Conservation (phyloP, 2,329 filamentous ascomycete species). For the Xylariaceae sp. region DNA sequence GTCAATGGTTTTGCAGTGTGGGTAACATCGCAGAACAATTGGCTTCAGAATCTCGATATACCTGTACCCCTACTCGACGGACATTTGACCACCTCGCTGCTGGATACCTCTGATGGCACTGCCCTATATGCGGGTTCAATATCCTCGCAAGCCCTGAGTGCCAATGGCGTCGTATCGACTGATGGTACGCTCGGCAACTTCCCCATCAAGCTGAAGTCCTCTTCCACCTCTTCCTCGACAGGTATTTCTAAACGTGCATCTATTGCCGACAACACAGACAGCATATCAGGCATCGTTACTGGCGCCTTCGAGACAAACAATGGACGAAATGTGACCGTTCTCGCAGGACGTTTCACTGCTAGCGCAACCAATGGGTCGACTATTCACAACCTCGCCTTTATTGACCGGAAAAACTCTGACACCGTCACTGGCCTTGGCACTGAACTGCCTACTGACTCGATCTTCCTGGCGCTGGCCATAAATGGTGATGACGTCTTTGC, state of each 20-base stretch:
- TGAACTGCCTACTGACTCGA: conserved; percentile 66
- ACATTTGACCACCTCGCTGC: conserved; percentile 63
- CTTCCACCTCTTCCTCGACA: conserved; percentile 29
- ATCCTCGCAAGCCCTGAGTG: conserved; percentile 67
- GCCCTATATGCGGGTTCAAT: conserved; percentile 82
- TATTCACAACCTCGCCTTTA: conserved; percentile 76
- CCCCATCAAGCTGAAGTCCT: conserved; percentile 51
- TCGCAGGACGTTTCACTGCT: conserved; percentile 82
- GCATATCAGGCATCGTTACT: conserved; percentile 65
- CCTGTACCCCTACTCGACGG: conserved; percentile 66
- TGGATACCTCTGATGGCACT: conserved; percentile 59
- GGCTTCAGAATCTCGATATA: conserved; percentile 75
- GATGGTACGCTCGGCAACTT: conserved; percentile 51
- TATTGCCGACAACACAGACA: conserved; percentile 32
- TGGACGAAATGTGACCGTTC: conserved; percentile 74
- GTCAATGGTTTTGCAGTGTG: conserved; percentile 82
- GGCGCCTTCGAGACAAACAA: conserved; percentile 72
- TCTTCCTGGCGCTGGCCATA: conserved; percentile 67
- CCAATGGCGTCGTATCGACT: conserved; percentile 69
- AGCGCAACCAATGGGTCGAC: conserved; percentile 63
- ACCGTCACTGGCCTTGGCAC: conserved; percentile 65
- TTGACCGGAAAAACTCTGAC: conserved; percentile 69
- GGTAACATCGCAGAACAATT: conserved; percentile 81
- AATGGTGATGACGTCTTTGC: conserved; percentile 69
- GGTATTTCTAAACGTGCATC: conserved; percentile 46